These are phyloP conservation scores for Trichoderma endophyticum DNA, from an alignment of 2,329 filamentous ascomycete genomes.

Conservation along the genomic window DNA sequence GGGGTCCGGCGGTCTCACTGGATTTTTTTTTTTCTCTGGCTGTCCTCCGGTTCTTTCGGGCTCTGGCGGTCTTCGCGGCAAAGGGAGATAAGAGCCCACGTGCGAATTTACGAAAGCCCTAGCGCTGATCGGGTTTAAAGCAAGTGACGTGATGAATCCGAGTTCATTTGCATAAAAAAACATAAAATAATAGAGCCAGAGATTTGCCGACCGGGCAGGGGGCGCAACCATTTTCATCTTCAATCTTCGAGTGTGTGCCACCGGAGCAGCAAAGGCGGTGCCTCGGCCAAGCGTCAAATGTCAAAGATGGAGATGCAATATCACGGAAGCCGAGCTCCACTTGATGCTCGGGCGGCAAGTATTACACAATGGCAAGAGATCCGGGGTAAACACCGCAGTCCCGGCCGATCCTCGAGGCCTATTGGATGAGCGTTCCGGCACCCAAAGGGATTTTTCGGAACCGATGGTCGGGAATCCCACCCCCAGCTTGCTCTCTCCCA, in stretches of 20 bases:
- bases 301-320: slow-evolving; percentile 7
- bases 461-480: slow-evolving; percentile 16
- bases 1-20: background rate
- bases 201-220: slow-evolving; percentile 7
- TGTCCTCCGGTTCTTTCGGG: slow-evolving; percentile 13
- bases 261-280: background rate
- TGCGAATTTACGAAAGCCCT: slow-evolving; percentile 17
- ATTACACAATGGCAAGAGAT: slow-evolving; percentile 20
- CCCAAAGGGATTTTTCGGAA: slow-evolving; percentile 29
- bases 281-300: background rate
- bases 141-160: slow-evolving; percentile 8
- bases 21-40: background rate
- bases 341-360: slow-evolving; percentile 25
- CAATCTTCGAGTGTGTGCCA: background rate
- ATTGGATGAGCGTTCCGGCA: slow-evolving; percentile 23
- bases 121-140: slow-evolving; percentile 15
- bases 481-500: background rate
- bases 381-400: slow-evolving; percentile 20
- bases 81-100: slow-evolving; percentile 18
- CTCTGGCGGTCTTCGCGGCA: slow-evolving; percentile 19
- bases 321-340: slow-evolving; percentile 24
- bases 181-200: slow-evolving; percentile 7
- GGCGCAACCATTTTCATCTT: background rate
- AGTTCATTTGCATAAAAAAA: background rate
- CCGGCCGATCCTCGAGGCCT: slow-evolving; percentile 13